Evolutionary conservation across 495 filamentous ascomycete species (phyloP), one percentile per base, ranked within the genome.

Genomic region (Aspergillus heteromorphus): DNA sequence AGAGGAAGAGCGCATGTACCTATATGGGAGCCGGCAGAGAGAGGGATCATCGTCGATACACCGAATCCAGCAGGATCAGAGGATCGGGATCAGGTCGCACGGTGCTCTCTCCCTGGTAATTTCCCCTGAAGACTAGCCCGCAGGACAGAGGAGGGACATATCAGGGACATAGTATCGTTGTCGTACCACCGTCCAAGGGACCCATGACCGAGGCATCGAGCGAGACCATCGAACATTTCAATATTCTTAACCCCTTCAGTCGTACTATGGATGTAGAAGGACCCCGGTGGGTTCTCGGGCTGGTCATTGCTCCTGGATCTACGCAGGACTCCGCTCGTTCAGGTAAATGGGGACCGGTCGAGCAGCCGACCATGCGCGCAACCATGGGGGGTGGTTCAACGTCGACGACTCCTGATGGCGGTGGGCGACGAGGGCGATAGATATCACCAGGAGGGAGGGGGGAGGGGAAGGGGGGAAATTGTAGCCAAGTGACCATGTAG

Each of bases 281-380:
- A 18, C 40, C 16, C 16, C 21, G 40, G 54, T 56, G 54, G 54
- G 41, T 51, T 50, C 31, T 13, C 7, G 29, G 21, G 54, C 30
- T 56, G 54, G 49, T 56, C 54, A 36, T 56, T 56, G 54, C 54
- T 51, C 18, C 38, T 41, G 20, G 54, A 56, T 56, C 54, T 56
- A 47, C 54, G 42, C 36, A n/a, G n/a, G 54, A 51, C 48, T 56
- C 54, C 54, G 54, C 54, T 51, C 21, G 48, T 47, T 51, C 41
- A 19, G 45, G 43, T 25, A 54, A 55, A 40, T 36, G 45, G 10
- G 38, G 53, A 29, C 23, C 31, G 18, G 8, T 47, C 10, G 11
- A 29, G 10, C 31, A 49, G 31, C 27, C 13, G 23, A 17, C 14
- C 27, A 45, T 31, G 51, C 19, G 18, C 29, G 51, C 23, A 27